Percentiles rank a stretch among this genome's conserved stretches.
Conservation (phyloP, 208 protist species). For the Crithidia brevicula region DNA sequence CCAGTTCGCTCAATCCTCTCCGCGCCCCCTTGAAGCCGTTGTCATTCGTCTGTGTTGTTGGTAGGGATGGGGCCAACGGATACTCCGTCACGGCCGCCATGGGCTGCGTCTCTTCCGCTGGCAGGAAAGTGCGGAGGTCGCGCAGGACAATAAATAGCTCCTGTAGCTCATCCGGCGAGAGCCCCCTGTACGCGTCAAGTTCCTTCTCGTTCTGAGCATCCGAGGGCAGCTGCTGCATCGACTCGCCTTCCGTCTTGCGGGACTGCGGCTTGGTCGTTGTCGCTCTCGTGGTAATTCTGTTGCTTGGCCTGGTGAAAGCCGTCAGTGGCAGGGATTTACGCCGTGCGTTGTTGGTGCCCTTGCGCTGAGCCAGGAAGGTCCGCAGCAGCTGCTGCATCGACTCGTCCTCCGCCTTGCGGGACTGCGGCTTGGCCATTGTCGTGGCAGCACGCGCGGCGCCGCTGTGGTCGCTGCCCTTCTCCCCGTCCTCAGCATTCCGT, state of each 20-base stretch:
- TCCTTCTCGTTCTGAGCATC: too few relatives aligned
- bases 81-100: neutral
- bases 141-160: slow-evolving; percentile 5
- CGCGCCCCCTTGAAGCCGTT: too few relatives aligned
- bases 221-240: too few relatives aligned
- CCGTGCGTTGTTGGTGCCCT: neutral
- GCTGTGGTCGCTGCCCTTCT: too few relatives aligned
- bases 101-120: neutral
- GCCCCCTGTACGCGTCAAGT: slow-evolving; percentile 5
- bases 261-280: neutral
- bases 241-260: neutral
- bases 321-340: neutral
- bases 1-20: too few relatives aligned
- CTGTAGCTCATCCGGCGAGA: slow-evolving; percentile 8
- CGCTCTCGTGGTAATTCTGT: neutral
- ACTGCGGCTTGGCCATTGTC: neutral
- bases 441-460: neutral
- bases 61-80: neutral
- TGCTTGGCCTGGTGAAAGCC: neutral
- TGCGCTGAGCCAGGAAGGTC: neutral
- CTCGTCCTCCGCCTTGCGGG: neutral
- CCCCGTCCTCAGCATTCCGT: too few relatives aligned
- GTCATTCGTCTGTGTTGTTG: too few relatives aligned
- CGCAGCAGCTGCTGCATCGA: slow-evolving; percentile 4
- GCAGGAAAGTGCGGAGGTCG: neutral